A percentile compares a stretch with the other conserved stretches of the same genome.
Conservation (phyloP, 371 early-diverging fungal genomes). For the Phascolomyces articulosus region DNA sequence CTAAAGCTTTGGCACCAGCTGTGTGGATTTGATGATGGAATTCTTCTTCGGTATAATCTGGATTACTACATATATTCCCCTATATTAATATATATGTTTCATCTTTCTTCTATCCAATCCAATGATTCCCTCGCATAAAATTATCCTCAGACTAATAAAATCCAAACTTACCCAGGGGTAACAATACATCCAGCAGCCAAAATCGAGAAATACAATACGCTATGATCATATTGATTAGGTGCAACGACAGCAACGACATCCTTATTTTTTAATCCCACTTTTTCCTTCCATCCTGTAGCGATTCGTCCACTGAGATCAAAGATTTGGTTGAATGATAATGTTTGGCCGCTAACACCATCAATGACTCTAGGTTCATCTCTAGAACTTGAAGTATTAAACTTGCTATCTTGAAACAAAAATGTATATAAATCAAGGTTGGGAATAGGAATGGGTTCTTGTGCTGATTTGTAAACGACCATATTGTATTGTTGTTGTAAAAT, state of each 20-base stretch:
- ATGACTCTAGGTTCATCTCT: conserved; percentile 51
- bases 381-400: conserved; percentile 38
- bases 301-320: conserved; percentile 51
- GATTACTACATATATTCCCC: conserved; percentile 31
- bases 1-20: conserved; percentile 60
- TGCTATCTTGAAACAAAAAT: conserved; percentile 53
- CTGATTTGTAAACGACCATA: conserved; percentile 43
- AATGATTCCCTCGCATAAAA: background rate
- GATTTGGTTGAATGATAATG: conserved; percentile 67
- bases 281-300: conserved; percentile 64
- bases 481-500: background rate
- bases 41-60: conserved; percentile 59
- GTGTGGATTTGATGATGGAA: conserved; percentile 72
- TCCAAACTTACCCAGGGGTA: conserved; percentile 44
- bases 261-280: conserved; percentile 64
- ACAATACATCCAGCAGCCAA: conserved; percentile 41
- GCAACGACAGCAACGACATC: conserved; percentile 76
- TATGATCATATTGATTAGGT: conserved; percentile 63
- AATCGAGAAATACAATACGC: conserved; percentile 40
- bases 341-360: conserved; percentile 57
- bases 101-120: too few relatives aligned
- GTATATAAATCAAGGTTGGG: conserved; percentile 72
- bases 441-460: conserved; percentile 40
- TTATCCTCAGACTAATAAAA: too few relatives aligned
- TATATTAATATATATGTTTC: too few relatives aligned